Percentiles rank a stretch among this genome's conserved stretches.
Evolutionary conservation across 73 alveolate species (phyloP).

Genomic region (Tetrahymena malaccensis): DNA sequence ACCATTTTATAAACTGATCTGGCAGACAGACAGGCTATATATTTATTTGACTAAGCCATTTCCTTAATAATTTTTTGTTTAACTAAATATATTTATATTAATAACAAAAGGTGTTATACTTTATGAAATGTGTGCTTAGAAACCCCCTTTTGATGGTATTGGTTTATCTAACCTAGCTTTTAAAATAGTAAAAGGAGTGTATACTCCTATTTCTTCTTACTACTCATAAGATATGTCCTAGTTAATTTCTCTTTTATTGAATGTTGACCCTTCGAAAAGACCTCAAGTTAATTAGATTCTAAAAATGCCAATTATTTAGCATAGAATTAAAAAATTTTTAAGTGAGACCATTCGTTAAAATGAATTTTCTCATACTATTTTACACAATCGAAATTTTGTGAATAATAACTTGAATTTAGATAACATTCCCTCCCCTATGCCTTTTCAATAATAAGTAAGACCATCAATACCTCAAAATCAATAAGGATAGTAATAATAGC

Average conservation of each 20-base stretch:
- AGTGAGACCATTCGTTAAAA: slow-evolving; percentile 62
- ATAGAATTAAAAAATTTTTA: slow-evolving; percentile 70
- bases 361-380: slow-evolving; percentile 61
- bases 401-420: neutral
- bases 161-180: slow-evolving; percentile 69
- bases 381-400: neutral
- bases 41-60: too few species aligned
- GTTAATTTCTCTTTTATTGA: slow-evolving; percentile 52
- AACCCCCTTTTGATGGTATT: slow-evolving; percentile 83
- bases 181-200: slow-evolving; percentile 75
- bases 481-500: neutral
- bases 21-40: too few species aligned
- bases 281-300: slow-evolving; percentile 72
- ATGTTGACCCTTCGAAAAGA: slow-evolving; percentile 65
- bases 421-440: neutral
- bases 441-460: neutral
- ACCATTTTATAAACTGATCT: too few species aligned
- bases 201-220: slow-evolving; percentile 56
- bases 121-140: slow-evolving; percentile 81
- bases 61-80: neutral
- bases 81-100: neutral
- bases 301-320: slow-evolving; percentile 58
- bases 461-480: neutral
- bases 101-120: slow-evolving; percentile 61
- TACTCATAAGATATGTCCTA: slow-evolving; percentile 64